Evolutionary conservation across 2,329 filamentous ascomycete species (phyloP).

Genomic region (Monilinia aucupariae): DNA sequence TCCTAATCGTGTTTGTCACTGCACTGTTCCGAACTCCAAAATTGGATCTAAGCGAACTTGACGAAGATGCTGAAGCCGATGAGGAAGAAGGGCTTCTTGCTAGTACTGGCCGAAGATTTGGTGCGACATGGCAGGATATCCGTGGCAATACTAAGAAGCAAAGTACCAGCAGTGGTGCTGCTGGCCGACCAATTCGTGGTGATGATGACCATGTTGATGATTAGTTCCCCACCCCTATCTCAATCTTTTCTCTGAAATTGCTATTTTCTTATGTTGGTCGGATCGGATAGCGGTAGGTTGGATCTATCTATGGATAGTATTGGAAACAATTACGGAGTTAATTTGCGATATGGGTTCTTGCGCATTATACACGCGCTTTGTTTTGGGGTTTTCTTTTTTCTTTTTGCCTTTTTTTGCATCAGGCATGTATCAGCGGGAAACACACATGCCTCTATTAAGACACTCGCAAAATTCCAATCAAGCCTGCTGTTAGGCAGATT

Average conservation of each 20-base stretch:
- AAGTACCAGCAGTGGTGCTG: slow-evolving; percentile 18
- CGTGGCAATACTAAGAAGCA: slow-evolving; percentile 42
- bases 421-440: background rate
- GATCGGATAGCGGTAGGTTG: background rate
- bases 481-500: background rate
- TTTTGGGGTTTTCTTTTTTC: background rate
- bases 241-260: background rate
- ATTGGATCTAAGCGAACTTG: slow-evolving; percentile 69
- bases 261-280: background rate
- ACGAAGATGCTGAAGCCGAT: slow-evolving; percentile 83
- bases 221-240: background rate
- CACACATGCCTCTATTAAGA: background rate
- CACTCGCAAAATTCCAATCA: background rate
- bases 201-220: slow-evolving; percentile 21
- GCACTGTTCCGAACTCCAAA: slow-evolving; percentile 75
- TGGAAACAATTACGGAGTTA: slow-evolving; percentile 5
- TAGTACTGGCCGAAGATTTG: slow-evolving; percentile 73
- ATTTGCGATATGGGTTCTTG: background rate
- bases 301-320: background rate
- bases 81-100: slow-evolving; percentile 91
- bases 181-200: slow-evolving; percentile 25
- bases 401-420: background rate
- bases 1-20: slow-evolving; percentile 73
- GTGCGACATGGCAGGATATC: slow-evolving; percentile 84
- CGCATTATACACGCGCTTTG: background rate